These are phyloP conservation scores for Buddleja alternifolia DNA, from an alignment of 257 asterid species.

Conservation along the genomic window DNA sequence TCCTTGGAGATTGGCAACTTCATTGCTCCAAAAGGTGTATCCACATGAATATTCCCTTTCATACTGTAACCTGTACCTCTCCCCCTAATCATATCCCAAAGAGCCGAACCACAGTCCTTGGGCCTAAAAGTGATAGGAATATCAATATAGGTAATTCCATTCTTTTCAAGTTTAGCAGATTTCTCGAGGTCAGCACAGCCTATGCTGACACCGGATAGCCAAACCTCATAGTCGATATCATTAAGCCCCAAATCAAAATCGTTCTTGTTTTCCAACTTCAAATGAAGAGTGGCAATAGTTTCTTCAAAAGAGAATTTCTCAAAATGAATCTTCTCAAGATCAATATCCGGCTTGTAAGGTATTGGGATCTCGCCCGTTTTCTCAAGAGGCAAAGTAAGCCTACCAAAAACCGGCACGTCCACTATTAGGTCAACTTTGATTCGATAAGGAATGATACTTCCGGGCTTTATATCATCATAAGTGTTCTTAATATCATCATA, in stretches of 20 bases:
- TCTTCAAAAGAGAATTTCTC: constrained; percentile 86
- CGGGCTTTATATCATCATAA: constrained; percentile 74
- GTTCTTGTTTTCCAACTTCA: constrained; percentile 88
- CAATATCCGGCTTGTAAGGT: constrained; percentile 84
- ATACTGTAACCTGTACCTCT: constrained; percentile 83
- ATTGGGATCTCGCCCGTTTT: constrained; percentile 87
- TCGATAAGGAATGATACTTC: constrained; percentile 75
- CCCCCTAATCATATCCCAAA: constrained; percentile 99
- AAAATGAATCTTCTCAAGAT: constrained; percentile 62
- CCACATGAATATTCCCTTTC: constrained; percentile 80
- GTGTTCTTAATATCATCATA: constrained; percentile 81
- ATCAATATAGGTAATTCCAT: constrained; percentile 60
- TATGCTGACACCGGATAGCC: constrained; percentile 84
- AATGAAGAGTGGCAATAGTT: constrained; percentile 72
- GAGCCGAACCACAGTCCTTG: constrained; percentile 94
- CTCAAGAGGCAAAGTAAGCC: constrained; percentile 84
- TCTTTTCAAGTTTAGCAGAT: constrained; percentile 62
- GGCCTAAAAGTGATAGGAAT: constrained; percentile 96
- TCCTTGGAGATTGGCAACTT: constrained; percentile 88
- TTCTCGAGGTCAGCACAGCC: constrained; percentile 69
- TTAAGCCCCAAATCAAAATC: constrained; percentile 86
- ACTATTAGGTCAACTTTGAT: constrained; percentile 87
- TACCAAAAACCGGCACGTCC: constrained; percentile 85
- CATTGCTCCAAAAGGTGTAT: constrained; percentile 93
- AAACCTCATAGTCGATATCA: constrained; percentile 79